Evolutionary conservation across 495 filamentous ascomycete genomes (phyloP).

Genomic region (Poronia punctata): DNA sequence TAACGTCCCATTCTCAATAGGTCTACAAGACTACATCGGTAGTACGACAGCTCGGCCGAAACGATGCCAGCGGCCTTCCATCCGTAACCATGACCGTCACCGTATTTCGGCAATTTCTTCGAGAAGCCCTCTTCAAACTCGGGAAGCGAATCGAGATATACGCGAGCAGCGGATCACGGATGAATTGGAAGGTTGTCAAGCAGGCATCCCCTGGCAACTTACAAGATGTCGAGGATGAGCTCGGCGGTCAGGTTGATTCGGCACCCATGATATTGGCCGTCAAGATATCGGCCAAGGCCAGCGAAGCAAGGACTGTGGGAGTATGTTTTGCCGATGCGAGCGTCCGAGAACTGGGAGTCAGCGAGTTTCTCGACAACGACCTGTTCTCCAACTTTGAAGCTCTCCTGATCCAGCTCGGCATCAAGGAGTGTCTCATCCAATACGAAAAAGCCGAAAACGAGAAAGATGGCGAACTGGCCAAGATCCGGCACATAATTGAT

Average conservation of each 20-base stretch:
- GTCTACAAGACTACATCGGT: slow-evolving; percentile 97
- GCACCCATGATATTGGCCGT: slow-evolving; percentile 92
- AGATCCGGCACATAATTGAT: slow-evolving; percentile 81
- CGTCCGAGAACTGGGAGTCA: slow-evolving; percentile 90
- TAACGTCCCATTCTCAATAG: slow-evolving; percentile 36
- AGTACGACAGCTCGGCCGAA: slow-evolving; percentile 77
- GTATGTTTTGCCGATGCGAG: slow-evolving; percentile 98
- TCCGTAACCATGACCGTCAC: slow-evolving; percentile 92
- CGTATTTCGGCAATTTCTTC: slow-evolving; percentile 90
- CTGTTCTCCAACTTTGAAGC: slow-evolving; percentile 98
- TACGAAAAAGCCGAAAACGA: slow-evolving; percentile 58
- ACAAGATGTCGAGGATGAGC: slow-evolving; percentile 94
- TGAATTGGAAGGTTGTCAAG: slow-evolving; percentile 86
- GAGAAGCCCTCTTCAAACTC: slow-evolving; percentile 85
- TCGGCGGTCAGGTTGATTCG: slow-evolving; percentile 78
- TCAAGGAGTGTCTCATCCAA: slow-evolving; percentile 85
- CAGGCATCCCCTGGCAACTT: slow-evolving; percentile 92
- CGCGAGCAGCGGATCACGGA: slow-evolving; percentile 62
- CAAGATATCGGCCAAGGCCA: slow-evolving; percentile 80
- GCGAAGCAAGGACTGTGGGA: slow-evolving; percentile 78
- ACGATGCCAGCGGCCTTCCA: slow-evolving; percentile 71
- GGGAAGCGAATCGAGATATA: slow-evolving; percentile 91
- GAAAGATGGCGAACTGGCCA: slow-evolving; percentile 84
- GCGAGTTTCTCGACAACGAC: slow-evolving; percentile 97
- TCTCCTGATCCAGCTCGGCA: slow-evolving; percentile 89